Evolutionary conservation across 2,329 filamentous ascomycete genomes (phyloP), one percentile per base, ranked within the genome.

Genomic region (Epichloe gansuensis): DNA sequence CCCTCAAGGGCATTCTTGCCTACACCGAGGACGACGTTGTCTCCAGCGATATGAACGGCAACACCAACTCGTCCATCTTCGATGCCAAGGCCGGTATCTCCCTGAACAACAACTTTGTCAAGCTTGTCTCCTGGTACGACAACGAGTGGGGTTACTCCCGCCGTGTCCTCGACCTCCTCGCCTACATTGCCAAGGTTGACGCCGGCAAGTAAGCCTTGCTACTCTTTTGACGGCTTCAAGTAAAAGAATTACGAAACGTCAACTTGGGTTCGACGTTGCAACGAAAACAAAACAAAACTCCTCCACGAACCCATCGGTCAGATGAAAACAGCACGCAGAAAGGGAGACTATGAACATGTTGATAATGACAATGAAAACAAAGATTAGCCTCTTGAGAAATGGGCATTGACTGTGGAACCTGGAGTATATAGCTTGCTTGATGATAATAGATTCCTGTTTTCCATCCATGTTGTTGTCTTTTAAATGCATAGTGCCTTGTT

Each of bases 61-160:
- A 97, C 80, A 81, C 77, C 71, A 75, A 83, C 83, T 96, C 91
- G 62, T 96, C 91, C 77, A 95, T 97, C 82, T 96, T 98, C 75
- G 93, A 98, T 73, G 91, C 90, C 74, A 95, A 95, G 86, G 93
- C 93, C 57, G 93, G 93, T 82, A 97, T 98, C 76, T 87, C 91
- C 62, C 86, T 98, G 66, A 98, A 97, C 84, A 75, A 90, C 68
- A 91, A 96, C 85, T 97, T 97, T 73, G 84, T 95, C 82, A 98
- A 98, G 87, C 82, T 98, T 58, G 86, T 96, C 72, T 85, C 85
- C 67, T 97, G 91, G 93, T 95, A 95, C 77, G 90, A 95, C 82
- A 97, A 97, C 82, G 91, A 97, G 83, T 96, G 91, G 90, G 93
- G 91, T 69, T 97, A 98, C 86, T 94, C 88, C 74, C 91, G 91